These are phyloP conservation scores for Cerioporus squamosus DNA, from an alignment of 1,284 basidiomycete genomes.

Conservation along the genomic window DNA sequence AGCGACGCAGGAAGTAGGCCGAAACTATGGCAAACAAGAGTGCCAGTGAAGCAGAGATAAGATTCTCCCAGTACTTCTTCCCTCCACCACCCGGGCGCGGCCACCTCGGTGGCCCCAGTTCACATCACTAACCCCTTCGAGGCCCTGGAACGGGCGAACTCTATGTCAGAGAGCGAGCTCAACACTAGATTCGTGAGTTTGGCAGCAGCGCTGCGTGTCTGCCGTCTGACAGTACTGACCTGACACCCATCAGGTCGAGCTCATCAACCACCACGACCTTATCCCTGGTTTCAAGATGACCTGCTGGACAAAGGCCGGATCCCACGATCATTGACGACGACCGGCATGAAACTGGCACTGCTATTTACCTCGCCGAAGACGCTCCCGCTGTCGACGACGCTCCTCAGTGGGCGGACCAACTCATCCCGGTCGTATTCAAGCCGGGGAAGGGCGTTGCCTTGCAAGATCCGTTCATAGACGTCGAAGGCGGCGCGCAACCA, in stretches of 20 bases:
- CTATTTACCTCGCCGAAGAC: not conserved
- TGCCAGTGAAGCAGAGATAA: no score
- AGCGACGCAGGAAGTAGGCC: no score
- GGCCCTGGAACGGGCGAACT: no score
- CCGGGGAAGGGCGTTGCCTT: not conserved
- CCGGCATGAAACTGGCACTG: not conserved
- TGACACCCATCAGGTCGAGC: not conserved
- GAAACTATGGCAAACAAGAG: no score
- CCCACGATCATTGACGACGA: not conserved
- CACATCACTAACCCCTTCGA: no score
- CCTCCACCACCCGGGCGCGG: no score
- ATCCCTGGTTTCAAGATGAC: not conserved
- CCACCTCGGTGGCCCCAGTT: no score
- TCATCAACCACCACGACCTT: not conserved
- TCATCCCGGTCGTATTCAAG: not conserved
- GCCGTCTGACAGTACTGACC: not conserved
- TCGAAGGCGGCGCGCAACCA: not conserved
- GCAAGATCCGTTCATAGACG: not conserved
- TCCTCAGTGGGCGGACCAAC: not conserved
- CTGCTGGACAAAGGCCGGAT: not conserved
- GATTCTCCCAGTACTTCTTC: no score
- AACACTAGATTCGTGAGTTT: no score
- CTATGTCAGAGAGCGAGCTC: no score
- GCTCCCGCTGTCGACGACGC: not conserved
- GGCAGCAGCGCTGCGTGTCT: no score